These are phyloP conservation scores for Hordeum marinum DNA, from an alignment of 176 grass and related monocot genomes.

Conservation along the genomic window DNA sequence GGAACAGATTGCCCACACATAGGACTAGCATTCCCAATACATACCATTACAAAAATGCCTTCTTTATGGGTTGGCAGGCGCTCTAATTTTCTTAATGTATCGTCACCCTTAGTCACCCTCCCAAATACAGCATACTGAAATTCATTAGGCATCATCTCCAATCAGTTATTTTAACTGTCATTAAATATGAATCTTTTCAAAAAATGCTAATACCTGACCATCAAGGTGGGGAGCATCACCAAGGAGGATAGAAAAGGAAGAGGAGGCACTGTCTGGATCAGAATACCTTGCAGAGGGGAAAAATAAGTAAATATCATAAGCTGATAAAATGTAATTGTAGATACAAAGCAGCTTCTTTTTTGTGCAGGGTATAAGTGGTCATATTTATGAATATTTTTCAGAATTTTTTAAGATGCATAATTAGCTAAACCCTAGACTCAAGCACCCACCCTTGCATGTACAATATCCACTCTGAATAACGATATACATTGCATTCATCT, in stretches of 20 bases:
- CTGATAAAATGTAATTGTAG: neutral
- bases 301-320: neutral
- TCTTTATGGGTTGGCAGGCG: constrained; percentile 72
- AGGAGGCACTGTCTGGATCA: constrained; percentile 85
- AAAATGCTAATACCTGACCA: constrained; percentile 57
- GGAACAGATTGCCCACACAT: neutral
- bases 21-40: neutral
- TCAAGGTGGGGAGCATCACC: constrained; percentile 86
- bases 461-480: neutral
- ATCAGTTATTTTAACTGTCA: constrained; percentile 19
- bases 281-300: constrained; percentile 55
- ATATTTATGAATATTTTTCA: too few species aligned
- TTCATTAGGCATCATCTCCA: constrained; percentile 9
- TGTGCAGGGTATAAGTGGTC: too few species aligned
- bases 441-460: too few species aligned
- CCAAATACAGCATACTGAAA: constrained; percentile 95
- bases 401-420: too few species aligned
- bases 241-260: constrained; percentile 96
- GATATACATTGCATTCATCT: neutral
- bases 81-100: constrained; percentile 81
- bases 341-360: neutral
- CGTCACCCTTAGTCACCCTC: constrained; percentile 81
- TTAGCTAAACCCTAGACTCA: too few species aligned
- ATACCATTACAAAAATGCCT: constrained; percentile 96
- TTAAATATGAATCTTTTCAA: neutral